These are phyloP conservation scores for Colletotrichum kahawae DNA, from an alignment of 2,329 filamentous ascomycete genomes.

Conservation along the genomic window DNA sequence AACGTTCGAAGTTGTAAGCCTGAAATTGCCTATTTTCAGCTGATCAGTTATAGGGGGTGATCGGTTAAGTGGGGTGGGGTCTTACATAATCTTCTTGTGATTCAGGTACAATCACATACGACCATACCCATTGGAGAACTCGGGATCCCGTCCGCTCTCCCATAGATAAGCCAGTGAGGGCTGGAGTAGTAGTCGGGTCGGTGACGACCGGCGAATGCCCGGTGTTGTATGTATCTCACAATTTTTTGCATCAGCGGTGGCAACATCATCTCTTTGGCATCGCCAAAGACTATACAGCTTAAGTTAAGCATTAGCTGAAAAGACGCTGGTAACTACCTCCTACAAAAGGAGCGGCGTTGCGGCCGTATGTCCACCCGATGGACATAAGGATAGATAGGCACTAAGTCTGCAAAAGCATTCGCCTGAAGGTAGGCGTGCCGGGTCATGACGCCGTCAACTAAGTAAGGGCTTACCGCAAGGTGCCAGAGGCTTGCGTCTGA, in stretches of 20 bases:
- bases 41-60: no score
- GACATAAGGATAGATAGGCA: neutral
- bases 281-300: neutral
- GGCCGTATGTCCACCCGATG: neutral
- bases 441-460: neutral
- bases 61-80: no score
- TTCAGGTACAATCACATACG: fast-evolving
- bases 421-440: neutral
- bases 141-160: neutral
- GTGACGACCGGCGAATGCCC: no score
- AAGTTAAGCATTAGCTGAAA: neutral
- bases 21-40: no score
- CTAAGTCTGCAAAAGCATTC: neutral
- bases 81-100: neutral
- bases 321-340: neutral
- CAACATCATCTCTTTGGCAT: neutral
- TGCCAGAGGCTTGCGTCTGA: neutral
- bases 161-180: neutral
- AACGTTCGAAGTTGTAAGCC: no score
- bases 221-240: neutral
- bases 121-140: neutral
- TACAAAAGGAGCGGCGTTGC: neutral
- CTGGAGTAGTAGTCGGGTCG: neutral
- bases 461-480: neutral
- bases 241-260: neutral